A percentile compares a stretch with the other conserved stretches of the same genome.
These are phyloP conservation scores for Barbatosphaeria neglecta DNA, from an alignment of 495 filamentous ascomycete genomes.

Conservation along the genomic window DNA sequence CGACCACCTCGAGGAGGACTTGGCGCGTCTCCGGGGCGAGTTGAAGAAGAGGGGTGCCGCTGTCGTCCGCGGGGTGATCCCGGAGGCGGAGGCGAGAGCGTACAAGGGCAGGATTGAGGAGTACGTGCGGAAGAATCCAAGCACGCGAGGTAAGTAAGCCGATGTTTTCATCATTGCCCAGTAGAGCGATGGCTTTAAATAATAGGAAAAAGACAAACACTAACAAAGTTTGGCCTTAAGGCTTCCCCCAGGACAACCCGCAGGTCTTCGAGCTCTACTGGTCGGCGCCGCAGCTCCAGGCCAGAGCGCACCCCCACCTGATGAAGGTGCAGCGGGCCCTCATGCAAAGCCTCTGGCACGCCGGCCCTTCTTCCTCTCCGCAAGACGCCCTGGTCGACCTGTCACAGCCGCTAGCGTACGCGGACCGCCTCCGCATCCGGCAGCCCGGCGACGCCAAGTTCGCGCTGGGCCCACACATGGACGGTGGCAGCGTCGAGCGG, in stretches of 20 bases:
- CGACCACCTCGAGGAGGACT: constrained; percentile 35
- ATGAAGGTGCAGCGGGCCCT: constrained; percentile 58
- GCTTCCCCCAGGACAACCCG: constrained; percentile 42
- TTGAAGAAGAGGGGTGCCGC: constrained; percentile 51
- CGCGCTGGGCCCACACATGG: constrained; percentile 75
- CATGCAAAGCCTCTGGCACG: constrained; percentile 64
- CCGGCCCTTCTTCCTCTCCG: constrained; percentile 19
- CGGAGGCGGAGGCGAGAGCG: constrained; percentile 42
- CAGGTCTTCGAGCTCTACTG: constrained; percentile 87
- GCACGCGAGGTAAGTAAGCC: constrained; percentile 30
- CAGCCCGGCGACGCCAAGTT: constrained; percentile 67
- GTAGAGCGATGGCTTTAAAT: too few species aligned
- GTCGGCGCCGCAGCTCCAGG: constrained; percentile 63
- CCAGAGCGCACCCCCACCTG: constrained; percentile 60
- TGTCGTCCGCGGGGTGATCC: constrained; percentile 51
- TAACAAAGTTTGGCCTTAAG: constrained; percentile 13
- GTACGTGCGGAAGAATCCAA: constrained; percentile 51
- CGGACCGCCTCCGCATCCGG: constrained; percentile 72
- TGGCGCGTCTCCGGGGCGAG: constrained; percentile 30
- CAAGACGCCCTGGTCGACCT: constrained; percentile 47
- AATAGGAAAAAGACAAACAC: too few species aligned
- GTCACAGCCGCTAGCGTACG: constrained; percentile 57
- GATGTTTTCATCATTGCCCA: background rate
- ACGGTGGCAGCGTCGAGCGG: constrained; percentile 74
- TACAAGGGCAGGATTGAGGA: constrained; percentile 48